These are phyloP conservation scores for Hirschfeldia incana DNA, from an alignment of 345 rosid genomes.

Conservation along the genomic window DNA sequence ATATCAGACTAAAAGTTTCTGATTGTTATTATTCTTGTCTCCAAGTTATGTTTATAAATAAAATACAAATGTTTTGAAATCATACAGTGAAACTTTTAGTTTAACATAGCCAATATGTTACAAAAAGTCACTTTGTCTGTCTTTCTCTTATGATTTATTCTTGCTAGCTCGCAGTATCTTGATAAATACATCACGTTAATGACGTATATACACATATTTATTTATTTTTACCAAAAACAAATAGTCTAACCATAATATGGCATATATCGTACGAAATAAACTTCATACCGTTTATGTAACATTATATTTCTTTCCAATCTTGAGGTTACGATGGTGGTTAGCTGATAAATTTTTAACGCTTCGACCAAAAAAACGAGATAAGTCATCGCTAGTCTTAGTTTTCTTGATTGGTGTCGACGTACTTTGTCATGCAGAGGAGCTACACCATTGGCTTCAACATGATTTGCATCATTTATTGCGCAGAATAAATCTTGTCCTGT, in stretches of 20 bases:
- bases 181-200: not conserved
- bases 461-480: not conserved
- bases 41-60: not conserved
- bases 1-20: not conserved
- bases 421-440: not conserved
- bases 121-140: not conserved
- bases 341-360: not conserved
- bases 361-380: not conserved
- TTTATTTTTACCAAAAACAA: not conserved
- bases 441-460: slow-evolving; percentile 12
- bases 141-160: not conserved
- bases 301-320: not conserved
- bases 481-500: not conserved
- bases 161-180: not conserved
- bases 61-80: not conserved
- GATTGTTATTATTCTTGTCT: not conserved
- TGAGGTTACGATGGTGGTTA: not conserved
- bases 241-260: not conserved
- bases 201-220: not conserved
- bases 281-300: not conserved
- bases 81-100: not conserved
- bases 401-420: slow-evolving; percentile 6
- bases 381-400: not conserved
- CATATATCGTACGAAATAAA: not conserved
- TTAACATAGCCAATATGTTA: not conserved